Evolutionary conservation across 2,329 filamentous ascomycete genomes (phyloP), one percentile per base, ranked within the genome.

Genomic region (Fusarium xylarioides): DNA sequence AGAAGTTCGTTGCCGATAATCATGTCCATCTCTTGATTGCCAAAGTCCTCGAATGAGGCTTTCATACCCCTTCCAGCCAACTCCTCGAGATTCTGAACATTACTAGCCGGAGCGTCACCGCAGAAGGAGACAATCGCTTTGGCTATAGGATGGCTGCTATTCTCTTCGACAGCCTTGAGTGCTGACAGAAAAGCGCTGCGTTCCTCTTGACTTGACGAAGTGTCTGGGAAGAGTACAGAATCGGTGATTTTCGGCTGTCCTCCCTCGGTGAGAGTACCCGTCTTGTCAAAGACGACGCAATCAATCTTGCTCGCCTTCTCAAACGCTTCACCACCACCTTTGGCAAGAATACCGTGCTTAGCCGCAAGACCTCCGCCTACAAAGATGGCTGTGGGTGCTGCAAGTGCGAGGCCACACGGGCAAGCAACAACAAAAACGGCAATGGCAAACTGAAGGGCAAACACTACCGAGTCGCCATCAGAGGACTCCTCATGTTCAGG

Each of bases 271-370:
- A 97, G 83, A 1, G 94, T 97, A 3, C 94, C 94, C 0, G 94
- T 97, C 85, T 97, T 96, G 86, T 97, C 94, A 79, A 97, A 96
- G 2, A 96, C 92, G 43, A 96, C 91, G 58, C 91, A 92, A 79
- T 94, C 91, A 49, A 95, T 86, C 16, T 88, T 89, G 79, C 92
- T 95, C 8, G 93, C 93, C 82, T 94, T 94, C 80, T 95, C 93
- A 79, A 96, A 95, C 1, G 93, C 94, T 79, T 95, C 93, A 38
- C 94, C 94, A 28, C 94, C 94, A 28, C 94, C 93, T 81, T 95
- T 94, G 74, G 93, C 93, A 2, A 97, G 85, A 61, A 97, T 94
- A 4, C 94, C 94, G 76, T 93, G 84, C 79, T 92, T 91, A 11
- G 94, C 94, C 5, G 94, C 94, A 23, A 96, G 84, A 4, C 93